Conservation (phyloP, 371 early-diverging fungal species). For the Globomyces sp. region DNA sequence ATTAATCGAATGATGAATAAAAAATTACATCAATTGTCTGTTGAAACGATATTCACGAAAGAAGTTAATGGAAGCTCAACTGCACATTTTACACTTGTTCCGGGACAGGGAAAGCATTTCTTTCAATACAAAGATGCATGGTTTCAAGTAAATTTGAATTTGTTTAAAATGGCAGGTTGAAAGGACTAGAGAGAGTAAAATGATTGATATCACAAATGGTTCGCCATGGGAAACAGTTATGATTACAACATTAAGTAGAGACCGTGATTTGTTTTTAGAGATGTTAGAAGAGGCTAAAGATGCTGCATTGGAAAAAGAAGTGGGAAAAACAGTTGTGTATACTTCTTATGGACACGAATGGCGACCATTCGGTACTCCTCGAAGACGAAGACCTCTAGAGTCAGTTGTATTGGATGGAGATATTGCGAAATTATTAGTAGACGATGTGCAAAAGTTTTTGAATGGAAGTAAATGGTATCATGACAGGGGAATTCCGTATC, state of each 20-base stretch:
- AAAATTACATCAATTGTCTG: slow-evolving; percentile 71
- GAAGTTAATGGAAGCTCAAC: slow-evolving; percentile 88
- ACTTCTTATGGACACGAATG: slow-evolving; percentile 95
- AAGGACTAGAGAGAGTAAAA: slow-evolving; percentile 59
- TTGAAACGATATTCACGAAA: slow-evolving; percentile 83
- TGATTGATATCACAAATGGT: slow-evolving; percentile 76
- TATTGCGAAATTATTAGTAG: slow-evolving; percentile 69
- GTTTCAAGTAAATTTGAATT: slow-evolving; percentile 59
- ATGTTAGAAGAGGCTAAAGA: slow-evolving; percentile 82
- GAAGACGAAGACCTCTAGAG: slow-evolving; percentile 75
- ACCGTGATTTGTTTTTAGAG: slow-evolving; percentile 69
- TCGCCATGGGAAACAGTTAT: slow-evolving; percentile 94
- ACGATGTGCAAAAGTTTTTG: slow-evolving; percentile 86
- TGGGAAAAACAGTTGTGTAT: slow-evolving; percentile 93
- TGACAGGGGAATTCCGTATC: slow-evolving; percentile 92
- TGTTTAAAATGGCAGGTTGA: slow-evolving; percentile 52
- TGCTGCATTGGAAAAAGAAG: slow-evolving; percentile 80
- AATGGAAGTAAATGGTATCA: slow-evolving; percentile 91
- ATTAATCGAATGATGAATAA: slow-evolving; percentile 13
- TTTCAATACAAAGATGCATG: slow-evolving; percentile 80
- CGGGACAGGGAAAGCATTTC: slow-evolving; percentile 90
- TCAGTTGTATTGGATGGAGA: slow-evolving; percentile 87
- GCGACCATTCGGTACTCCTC: slow-evolving; percentile 95
- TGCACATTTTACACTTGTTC: slow-evolving; percentile 83
- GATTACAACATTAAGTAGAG: slow-evolving; percentile 82